These are phyloP conservation scores for Aspergillus sparsus DNA, from an alignment of 495 filamentous ascomycete genomes.

Conservation along the genomic window DNA sequence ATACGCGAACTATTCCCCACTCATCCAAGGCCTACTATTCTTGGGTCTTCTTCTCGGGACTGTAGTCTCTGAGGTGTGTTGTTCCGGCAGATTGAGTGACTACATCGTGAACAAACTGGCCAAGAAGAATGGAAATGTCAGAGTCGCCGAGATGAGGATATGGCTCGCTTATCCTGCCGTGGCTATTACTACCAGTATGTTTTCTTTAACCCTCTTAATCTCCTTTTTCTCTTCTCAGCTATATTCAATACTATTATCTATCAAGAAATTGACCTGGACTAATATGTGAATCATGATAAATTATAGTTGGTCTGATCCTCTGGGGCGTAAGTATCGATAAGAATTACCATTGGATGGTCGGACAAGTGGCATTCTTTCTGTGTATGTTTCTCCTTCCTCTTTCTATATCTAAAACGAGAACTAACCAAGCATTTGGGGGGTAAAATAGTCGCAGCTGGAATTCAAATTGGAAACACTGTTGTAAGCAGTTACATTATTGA, in stretches of 20 bases:
- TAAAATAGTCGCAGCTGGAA: conserved; percentile 54
- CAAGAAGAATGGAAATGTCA: conserved; percentile 45
- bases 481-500: conserved; percentile 60
- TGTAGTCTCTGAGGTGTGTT: conserved; percentile 54
- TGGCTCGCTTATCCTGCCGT: conserved; percentile 61
- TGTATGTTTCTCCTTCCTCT: conserved; percentile 29
- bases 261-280: neutral
- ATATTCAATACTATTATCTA: neutral
- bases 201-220: neutral
- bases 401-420: neutral
- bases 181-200: conserved; percentile 48
- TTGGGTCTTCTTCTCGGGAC: conserved; percentile 60
- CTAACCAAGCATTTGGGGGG: neutral
- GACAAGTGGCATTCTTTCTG: conserved; percentile 59
- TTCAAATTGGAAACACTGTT: conserved; percentile 63
- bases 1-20: conserved; percentile 51
- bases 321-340: conserved; percentile 62
- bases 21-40: conserved; percentile 61
- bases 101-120: conserved; percentile 49
- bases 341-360: conserved; percentile 60
- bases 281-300: neutral
- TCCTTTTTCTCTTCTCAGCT: neutral
- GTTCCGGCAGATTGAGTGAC: conserved; percentile 57
- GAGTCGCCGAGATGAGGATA: conserved; percentile 59
- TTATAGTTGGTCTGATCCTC: conserved; percentile 43